Percentiles rank a stretch among this genome's conserved stretches.
Conservation (phyloP, 495 filamentous ascomycete genomes). For the Amniculicola lignicola region DNA sequence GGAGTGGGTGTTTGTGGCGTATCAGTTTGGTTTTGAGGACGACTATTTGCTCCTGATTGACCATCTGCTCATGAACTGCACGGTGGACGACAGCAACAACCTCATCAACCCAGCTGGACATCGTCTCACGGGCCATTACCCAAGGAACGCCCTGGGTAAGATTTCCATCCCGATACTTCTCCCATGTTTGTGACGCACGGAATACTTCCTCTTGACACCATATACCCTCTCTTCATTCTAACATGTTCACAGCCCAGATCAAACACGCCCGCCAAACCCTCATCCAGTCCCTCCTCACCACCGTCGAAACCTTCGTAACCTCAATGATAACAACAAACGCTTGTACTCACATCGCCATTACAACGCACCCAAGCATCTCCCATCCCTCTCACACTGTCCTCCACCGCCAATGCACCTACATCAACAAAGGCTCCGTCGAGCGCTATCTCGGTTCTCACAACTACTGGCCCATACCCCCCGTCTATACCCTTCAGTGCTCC, state of each 20-base stretch:
- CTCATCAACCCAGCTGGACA: not conserved
- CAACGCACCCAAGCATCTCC: not conserved
- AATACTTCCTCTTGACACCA: not conserved
- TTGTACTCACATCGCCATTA: not conserved
- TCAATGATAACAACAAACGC: not conserved
- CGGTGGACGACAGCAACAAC: not conserved
- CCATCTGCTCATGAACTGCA: conserved; percentile 6
- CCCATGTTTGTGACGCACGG: not conserved
- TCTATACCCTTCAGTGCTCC: not conserved
- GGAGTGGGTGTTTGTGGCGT: conserved; percentile 17
- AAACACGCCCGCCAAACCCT: not conserved
- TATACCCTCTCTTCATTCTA: not conserved
- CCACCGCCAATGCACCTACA: conserved; percentile 7
- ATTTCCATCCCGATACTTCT: no score
- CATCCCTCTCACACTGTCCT: not conserved
- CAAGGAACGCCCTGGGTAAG: not conserved
- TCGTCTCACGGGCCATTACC: not conserved
- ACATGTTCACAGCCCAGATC: not conserved
- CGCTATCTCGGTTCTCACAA: not conserved
- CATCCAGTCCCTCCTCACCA: not conserved
- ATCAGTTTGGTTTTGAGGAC: conserved; percentile 22
- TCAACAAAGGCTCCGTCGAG: conserved; percentile 12
- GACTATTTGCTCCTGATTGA: conserved; percentile 4
- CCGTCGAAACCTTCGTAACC: not conserved
- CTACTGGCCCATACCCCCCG: conserved; percentile 1